Evolutionary conservation across 768 basidiomycete genomes (phyloP).

Genomic region (Trametes cingulata): DNA sequence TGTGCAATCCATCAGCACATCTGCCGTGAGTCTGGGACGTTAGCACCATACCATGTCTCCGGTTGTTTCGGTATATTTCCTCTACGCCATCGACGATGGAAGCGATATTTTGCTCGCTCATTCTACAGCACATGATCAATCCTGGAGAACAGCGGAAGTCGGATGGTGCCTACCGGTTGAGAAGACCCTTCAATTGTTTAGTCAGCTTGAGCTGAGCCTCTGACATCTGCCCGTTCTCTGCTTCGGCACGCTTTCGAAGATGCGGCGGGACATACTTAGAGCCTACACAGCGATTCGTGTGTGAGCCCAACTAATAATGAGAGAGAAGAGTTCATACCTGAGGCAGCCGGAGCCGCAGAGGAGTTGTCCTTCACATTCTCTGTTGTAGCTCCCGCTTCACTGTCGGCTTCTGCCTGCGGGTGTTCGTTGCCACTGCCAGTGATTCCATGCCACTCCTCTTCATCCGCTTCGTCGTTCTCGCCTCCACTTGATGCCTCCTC

Average conservation of each 20-base stretch:
- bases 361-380: constrained; percentile 36
- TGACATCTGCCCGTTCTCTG: constrained; percentile 34
- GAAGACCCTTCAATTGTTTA: constrained; percentile 79
- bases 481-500: constrained; percentile 14
- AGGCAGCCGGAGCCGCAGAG: constrained; percentile 6
- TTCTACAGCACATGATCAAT: constrained; percentile 42
- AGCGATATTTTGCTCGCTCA: constrained; percentile 89
- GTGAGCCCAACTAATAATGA: not conserved
- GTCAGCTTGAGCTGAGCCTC: constrained; percentile 58
- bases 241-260: constrained; percentile 52
- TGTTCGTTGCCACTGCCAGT: not conserved
- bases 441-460: constrained; percentile 37
- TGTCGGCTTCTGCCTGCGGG: not conserved
- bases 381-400: constrained; percentile 32
- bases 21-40: not conserved
- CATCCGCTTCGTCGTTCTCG: constrained; percentile 17
- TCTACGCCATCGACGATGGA: constrained; percentile 75
- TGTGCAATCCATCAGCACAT: constrained; percentile 30
- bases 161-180: constrained; percentile 66
- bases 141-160: not conserved
- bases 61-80: constrained; percentile 70
- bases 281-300: constrained; percentile 26
- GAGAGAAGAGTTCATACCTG: not conserved
- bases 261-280: constrained; percentile 82
- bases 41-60: constrained; percentile 65